Percentiles rank a stretch among this genome's conserved stretches.
Conservation (phyloP, 2,329 filamentous ascomycete species). For the Aspergillus sp. region DNA sequence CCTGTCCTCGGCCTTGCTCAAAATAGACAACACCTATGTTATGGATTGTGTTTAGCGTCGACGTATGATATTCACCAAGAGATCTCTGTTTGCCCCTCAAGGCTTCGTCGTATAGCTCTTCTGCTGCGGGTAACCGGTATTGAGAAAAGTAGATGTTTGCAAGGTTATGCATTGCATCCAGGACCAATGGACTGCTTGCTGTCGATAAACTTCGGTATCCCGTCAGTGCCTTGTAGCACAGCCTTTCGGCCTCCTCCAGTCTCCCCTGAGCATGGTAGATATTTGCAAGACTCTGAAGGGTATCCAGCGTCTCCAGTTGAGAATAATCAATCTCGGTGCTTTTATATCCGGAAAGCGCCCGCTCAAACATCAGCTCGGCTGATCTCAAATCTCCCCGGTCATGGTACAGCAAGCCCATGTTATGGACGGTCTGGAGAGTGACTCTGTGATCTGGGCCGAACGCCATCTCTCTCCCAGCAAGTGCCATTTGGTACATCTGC, state of each 20-base stretch:
- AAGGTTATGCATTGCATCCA: constrained; percentile 27
- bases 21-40: constrained; percentile 16
- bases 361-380: neutral
- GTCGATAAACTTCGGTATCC: neutral
- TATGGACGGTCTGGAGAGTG: constrained; percentile 12
- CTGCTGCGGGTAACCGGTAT: constrained; percentile 23
- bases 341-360: neutral
- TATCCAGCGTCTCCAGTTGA: neutral
- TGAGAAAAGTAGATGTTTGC: constrained; percentile 25
- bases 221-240: neutral
- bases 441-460: constrained; percentile 23
- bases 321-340: no score
- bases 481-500: neutral
- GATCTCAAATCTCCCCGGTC: neutral
- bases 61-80: neutral
- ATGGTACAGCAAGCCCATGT: neutral
- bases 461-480: constrained; percentile 18
- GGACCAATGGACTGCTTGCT: neutral
- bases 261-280: constrained; percentile 3
- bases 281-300: neutral
- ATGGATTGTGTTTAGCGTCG: neutral
- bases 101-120: constrained; percentile 24
- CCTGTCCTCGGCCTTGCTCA: constrained; percentile 3
- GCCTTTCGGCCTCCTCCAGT: neutral
- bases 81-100: constrained; percentile 11